Conservation (phyloP, 2,329 filamentous ascomycete genomes). For the Sporothrix protearum region DNA sequence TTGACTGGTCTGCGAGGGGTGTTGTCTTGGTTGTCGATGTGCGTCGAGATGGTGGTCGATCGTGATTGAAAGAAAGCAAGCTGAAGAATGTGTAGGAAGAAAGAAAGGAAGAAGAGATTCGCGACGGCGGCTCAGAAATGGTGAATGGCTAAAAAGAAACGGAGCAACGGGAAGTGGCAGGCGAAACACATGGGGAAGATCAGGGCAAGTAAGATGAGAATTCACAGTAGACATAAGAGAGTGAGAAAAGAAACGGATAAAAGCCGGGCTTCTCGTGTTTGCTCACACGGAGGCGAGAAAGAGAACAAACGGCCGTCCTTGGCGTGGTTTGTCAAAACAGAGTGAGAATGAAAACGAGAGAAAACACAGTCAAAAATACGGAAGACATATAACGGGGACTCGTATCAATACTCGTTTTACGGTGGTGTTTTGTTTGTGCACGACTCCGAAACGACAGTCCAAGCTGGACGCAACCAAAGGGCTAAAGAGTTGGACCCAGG, state of each 20-base stretch:
- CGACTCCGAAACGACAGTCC: not conserved
- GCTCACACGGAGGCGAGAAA: not conserved
- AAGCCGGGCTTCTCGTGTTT: conserved; percentile 1
- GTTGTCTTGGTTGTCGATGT: not conserved
- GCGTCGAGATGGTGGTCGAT: not conserved
- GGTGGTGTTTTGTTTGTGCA: not conserved
- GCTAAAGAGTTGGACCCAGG: not conserved
- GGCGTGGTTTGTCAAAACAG: not conserved
- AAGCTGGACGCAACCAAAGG: not conserved
- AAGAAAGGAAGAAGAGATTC: not conserved
- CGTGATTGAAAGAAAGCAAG: not conserved
- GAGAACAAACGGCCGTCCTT: not conserved
- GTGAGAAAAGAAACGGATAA: not conserved
- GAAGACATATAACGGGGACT: not conserved
- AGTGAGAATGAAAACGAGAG: not conserved
- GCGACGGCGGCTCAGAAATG: conserved; percentile 4
- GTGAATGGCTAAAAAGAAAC: conserved; percentile 1
- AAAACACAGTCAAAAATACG: not conserved
- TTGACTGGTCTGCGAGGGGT: not conserved
- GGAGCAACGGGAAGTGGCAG: not conserved
- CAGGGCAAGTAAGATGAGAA: not conserved
- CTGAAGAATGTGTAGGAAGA: not conserved
- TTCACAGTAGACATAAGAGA: not conserved
- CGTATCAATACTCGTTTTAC: not conserved
- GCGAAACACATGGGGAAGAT: conserved; percentile 1